Base-by-base conservation (phyloP, 306 rosid genomes). In the Parietaria judaica region DNA sequence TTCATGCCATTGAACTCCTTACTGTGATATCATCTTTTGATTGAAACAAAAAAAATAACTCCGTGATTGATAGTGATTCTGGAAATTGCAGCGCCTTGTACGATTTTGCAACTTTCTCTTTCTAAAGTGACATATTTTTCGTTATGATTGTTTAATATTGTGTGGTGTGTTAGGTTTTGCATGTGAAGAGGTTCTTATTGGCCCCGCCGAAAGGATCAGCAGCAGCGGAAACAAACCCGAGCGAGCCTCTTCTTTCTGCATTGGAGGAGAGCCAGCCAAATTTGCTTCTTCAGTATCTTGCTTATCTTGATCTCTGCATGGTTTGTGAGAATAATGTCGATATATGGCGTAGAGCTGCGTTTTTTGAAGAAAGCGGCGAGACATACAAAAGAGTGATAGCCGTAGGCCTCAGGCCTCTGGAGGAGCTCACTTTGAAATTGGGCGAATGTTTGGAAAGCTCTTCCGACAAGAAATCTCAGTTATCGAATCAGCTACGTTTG, bases 201-300 rank as follows among this genome's bases (percentile, higher is more conserved):
- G 99, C 99, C 0, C 97, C 97, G 36, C 96, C 94, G 46, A 86
- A 86, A 80, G 99, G 99, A 73, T 92, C 97, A 11, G 99, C 99
- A 17, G 99, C 99, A 45, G 95, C 95, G 6, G 95, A 88, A 86
- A 88, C 96, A 66, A 92, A 92, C 78, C 99, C 99, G 37, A 88
- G 85, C 44, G 99, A 92, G 70, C 72, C 82, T 73, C 96, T 92
- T 52, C 95, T 92, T 78, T 78, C 83, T 54, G 96, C 99, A 15
- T 57, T 92, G 90, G 99, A 92, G 78, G 90, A 86, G 69, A 88
- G 95, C 64, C 61, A 68, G 47, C 84, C 90, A 39, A 74, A 79
- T 52, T 88, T 96, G 71, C 95, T 88, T 82, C 86, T 84, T 64
- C 88, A 79, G 46, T 82, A 84, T 81, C 99, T 88, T 79, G 94